These are phyloP conservation scores for Penicillium fuscoglaucum DNA, from an alignment of 2,329 filamentous ascomycete species.

Conservation along the genomic window DNA sequence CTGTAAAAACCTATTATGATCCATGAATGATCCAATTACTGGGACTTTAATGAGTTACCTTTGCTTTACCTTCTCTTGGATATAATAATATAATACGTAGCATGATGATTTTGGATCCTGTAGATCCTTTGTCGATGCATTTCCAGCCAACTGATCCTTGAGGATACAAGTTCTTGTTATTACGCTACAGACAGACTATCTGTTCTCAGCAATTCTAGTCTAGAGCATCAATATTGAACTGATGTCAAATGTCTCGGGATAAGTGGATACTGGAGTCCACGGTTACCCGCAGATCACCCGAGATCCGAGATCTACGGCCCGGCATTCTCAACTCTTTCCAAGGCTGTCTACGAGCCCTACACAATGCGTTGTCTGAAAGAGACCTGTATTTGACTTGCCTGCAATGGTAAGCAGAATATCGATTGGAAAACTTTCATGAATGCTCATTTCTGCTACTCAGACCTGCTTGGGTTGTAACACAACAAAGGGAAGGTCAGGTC, in stretches of 20 bases:
- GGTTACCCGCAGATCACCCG: background rate
- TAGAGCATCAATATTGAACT: background rate
- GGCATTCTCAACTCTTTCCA: background rate
- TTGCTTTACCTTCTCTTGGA: background rate
- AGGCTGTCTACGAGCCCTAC: background rate
- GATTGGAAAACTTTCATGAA: background rate
- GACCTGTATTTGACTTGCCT: background rate
- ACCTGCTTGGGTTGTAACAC: background rate
- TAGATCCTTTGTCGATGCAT: background rate
- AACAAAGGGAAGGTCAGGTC: too few relatives aligned
- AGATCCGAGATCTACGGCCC: background rate
- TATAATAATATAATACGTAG: background rate
- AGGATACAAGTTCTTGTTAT: background rate
- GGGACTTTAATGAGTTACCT: slow-evolving; percentile 10
- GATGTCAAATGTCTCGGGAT: background rate
- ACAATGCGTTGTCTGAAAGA: background rate
- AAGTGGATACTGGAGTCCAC: background rate
- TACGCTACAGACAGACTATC: background rate
- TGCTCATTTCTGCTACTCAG: background rate
- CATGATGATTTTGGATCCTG: background rate
- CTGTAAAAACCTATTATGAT: slow-evolving; percentile 12
- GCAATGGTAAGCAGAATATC: background rate
- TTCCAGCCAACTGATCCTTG: background rate
- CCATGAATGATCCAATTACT: slow-evolving; percentile 3
- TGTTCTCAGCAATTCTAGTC: background rate